Percentiles rank a stretch among this genome's conserved stretches.
Conservation (phyloP, 352 stramenopile genomes). For the Globisporangium polare region DNA sequence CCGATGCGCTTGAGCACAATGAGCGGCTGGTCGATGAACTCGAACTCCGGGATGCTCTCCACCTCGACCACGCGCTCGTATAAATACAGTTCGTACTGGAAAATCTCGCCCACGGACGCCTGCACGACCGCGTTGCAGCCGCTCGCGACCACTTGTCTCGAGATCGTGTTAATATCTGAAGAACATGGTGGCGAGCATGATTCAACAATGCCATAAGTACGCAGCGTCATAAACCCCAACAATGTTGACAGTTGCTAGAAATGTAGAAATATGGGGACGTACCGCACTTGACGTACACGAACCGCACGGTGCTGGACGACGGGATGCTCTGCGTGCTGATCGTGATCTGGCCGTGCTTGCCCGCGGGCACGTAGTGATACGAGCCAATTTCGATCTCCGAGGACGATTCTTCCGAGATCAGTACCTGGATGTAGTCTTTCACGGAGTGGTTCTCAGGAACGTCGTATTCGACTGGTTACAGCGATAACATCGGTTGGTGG, state of each 20-base stretch:
- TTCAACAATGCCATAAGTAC: background rate
- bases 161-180: slow-evolving; percentile 84
- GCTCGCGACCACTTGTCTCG: slow-evolving; percentile 74
- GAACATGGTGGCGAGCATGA: background rate
- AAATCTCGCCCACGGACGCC: slow-evolving; percentile 81
- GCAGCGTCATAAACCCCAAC: background rate
- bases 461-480: slow-evolving; percentile 67
- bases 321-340: slow-evolving; percentile 74
- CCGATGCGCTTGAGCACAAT: slow-evolving; percentile 86
- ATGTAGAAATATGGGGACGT: slow-evolving; percentile 2
- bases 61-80: slow-evolving; percentile 88
- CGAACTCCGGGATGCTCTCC: slow-evolving; percentile 82
- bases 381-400: slow-evolving; percentile 71
- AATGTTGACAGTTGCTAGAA: background rate
- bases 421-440: slow-evolving; percentile 86
- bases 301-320: slow-evolving; percentile 65
- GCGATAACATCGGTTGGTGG: background rate
- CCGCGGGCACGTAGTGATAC: slow-evolving; percentile 67
- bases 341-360: slow-evolving; percentile 63
- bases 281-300: slow-evolving; percentile 84
- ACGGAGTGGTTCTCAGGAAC: slow-evolving; percentile 75
- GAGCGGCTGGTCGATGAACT: slow-evolving; percentile 83
- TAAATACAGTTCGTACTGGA: slow-evolving; percentile 86
- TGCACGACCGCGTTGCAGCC: slow-evolving; percentile 84
- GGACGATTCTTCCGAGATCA: slow-evolving; percentile 72